A percentile compares a stretch with the other conserved stretches of the same genome.
These are phyloP conservation scores for Corchorus capsularis DNA, from an alignment of 345 rosid genomes.

Conservation along the genomic window DNA sequence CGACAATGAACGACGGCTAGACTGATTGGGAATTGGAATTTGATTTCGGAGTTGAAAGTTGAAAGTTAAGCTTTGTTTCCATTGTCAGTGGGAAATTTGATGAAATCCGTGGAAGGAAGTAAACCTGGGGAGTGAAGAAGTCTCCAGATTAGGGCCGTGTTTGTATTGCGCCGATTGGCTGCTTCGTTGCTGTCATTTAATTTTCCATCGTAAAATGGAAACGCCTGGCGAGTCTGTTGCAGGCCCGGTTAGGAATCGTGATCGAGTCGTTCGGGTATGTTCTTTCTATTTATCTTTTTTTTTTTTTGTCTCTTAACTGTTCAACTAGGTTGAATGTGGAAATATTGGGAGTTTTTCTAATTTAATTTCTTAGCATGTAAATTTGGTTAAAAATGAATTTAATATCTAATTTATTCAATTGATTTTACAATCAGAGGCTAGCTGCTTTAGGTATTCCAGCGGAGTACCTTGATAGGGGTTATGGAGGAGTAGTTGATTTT, in stretches of 20 bases:
- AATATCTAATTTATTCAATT: not conserved
- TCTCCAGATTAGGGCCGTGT: slow-evolving; percentile 51
- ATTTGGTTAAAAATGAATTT: not conserved
- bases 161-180: slow-evolving; percentile 58
- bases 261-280: slow-evolving; percentile 55
- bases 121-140: slow-evolving; percentile 66
- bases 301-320: not conserved
- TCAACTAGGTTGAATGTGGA: not conserved
- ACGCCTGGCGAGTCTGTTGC: slow-evolving; percentile 40
- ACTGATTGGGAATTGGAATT: not conserved
- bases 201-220: slow-evolving; percentile 49
- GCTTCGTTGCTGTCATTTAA: slow-evolving; percentile 39
- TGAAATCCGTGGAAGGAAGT: slow-evolving; percentile 19
- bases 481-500: slow-evolving; percentile 55
- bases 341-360: not conserved
- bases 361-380: not conserved
- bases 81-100: not conserved
- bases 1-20: not conserved
- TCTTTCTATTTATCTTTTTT: not conserved
- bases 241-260: slow-evolving; percentile 35
- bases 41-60: not conserved
- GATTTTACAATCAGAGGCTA: slow-evolving; percentile 59
- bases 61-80: not conserved
- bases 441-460: slow-evolving; percentile 57
- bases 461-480: slow-evolving; percentile 41